phyloP scores from a whole-genome alignment of 257 asterid genomes.

The Nyctanthes arbortristis region DNA sequence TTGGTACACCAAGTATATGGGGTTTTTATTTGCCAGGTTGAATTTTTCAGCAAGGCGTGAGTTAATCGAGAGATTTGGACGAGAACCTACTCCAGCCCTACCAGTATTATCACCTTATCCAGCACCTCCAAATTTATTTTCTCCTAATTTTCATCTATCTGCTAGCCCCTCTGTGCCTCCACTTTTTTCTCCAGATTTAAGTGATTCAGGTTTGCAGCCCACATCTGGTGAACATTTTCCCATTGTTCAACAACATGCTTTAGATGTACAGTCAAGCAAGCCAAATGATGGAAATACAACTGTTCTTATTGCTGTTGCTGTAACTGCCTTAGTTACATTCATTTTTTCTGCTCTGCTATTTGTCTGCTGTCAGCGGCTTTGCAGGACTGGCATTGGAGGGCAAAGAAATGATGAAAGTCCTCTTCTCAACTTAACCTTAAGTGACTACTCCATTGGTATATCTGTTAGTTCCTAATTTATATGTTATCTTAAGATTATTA shows the following conservation, averaged over 20 bases:
- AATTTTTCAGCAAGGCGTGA: slow-evolving; percentile 54
- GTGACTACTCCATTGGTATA: slow-evolving; percentile 67
- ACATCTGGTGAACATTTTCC: slow-evolving; percentile 21
- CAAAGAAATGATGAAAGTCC: slow-evolving; percentile 72
- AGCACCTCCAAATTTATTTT: slow-evolving; percentile 20
- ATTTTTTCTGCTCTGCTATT: slow-evolving; percentile 50
- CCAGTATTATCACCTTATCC: slow-evolving; percentile 22
- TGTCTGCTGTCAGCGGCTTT: slow-evolving; percentile 41
- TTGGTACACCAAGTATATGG: slow-evolving; percentile 45
- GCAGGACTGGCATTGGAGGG: slow-evolving; percentile 36
- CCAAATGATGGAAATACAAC: slow-evolving; percentile 25
- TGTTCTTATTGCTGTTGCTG: slow-evolving; percentile 49
- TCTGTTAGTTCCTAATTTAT: not conserved
- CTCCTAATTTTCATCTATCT: slow-evolving; percentile 20
- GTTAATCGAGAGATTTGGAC: slow-evolving; percentile 42
- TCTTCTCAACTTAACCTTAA: slow-evolving; percentile 78
- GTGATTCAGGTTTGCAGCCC: slow-evolving; percentile 30
- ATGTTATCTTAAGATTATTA: not conserved
- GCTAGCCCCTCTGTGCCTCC: slow-evolving; percentile 26
- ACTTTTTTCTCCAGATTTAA: slow-evolving; percentile 26
- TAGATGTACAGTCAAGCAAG: slow-evolving; percentile 23
- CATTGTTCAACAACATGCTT: slow-evolving; percentile 14
- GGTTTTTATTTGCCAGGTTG: slow-evolving; percentile 26
- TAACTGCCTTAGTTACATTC: slow-evolving; percentile 46
- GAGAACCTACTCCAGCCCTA: slow-evolving; percentile 37